These are phyloP conservation scores for Chloris gayana DNA, from an alignment of 176 grass and related monocot genomes.

Conservation along the genomic window DNA sequence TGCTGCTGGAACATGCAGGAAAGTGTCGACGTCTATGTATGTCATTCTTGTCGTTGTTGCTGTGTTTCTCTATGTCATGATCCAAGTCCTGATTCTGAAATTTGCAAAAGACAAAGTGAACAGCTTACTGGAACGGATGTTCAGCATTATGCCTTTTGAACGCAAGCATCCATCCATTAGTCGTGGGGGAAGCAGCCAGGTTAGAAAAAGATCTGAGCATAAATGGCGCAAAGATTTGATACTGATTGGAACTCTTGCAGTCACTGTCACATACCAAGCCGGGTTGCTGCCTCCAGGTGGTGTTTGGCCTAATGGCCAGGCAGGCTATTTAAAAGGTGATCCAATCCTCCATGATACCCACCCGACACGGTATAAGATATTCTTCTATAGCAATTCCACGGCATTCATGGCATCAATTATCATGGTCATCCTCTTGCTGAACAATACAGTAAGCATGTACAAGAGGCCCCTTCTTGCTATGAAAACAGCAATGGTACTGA, in stretches of 20 bases:
- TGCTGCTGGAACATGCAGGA: constrained; percentile 49
- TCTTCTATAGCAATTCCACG: constrained; percentile 51
- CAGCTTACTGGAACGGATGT: not conserved
- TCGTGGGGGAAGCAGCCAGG: not conserved
- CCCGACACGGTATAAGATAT: constrained; percentile 34
- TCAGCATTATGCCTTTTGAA: constrained; percentile 5
- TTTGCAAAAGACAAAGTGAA: constrained; percentile 36
- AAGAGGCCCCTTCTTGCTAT: constrained; percentile 40
- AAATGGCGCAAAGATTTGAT: constrained; percentile 66
- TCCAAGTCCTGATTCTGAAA: constrained; percentile 35
- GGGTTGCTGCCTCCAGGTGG: constrained; percentile 57
- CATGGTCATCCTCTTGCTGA: constrained; percentile 46
- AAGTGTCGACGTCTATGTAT: constrained; percentile 36
- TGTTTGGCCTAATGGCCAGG: constrained; percentile 34
- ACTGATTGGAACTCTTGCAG: constrained; percentile 54
- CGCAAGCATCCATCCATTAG: not conserved
- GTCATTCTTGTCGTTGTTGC: constrained; percentile 36
- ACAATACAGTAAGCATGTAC: constrained; percentile 44
- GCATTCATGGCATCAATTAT: constrained; percentile 46
- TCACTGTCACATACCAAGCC: constrained; percentile 57
- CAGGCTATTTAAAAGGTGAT: constrained; percentile 24
- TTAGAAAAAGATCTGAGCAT: constrained; percentile 24
- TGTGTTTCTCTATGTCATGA: constrained; percentile 37
- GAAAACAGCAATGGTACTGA: constrained; percentile 43
- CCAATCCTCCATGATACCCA: constrained; percentile 48